Evolutionary conservation across 805 yeast species (phyloP).

Genomic region (Ogataea dorogensis): DNA sequence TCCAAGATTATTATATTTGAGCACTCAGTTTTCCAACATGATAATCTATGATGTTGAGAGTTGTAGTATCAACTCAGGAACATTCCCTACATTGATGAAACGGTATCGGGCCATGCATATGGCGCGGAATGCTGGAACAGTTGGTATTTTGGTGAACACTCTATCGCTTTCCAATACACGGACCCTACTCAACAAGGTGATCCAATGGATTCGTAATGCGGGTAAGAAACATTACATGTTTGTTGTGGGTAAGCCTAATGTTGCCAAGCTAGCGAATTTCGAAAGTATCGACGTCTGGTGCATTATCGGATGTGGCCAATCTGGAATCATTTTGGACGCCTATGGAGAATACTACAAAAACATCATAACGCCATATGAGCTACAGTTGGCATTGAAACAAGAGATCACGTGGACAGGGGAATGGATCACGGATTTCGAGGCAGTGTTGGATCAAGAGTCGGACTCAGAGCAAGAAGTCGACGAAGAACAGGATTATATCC

Average conservation of each 20-base stretch:
- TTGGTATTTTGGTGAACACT: slow-evolving; percentile 89
- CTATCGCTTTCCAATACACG: slow-evolving; percentile 76
- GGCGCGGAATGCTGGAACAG: slow-evolving; percentile 88
- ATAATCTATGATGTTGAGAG: slow-evolving; percentile 47
- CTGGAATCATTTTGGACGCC: slow-evolving; percentile 84
- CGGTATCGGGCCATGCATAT: slow-evolving; percentile 83
- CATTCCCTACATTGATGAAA: slow-evolving; percentile 76
- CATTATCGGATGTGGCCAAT: slow-evolving; percentile 89
- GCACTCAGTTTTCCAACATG: slow-evolving; percentile 64
- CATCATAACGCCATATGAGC: slow-evolving; percentile 89
- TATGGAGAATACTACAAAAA: slow-evolving; percentile 83
- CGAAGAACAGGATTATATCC: slow-evolving; percentile 64
- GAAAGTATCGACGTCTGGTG: slow-evolving; percentile 96
- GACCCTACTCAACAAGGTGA: slow-evolving; percentile 59
- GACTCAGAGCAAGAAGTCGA: slow-evolving; percentile 17
- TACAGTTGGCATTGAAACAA: slow-evolving; percentile 72
- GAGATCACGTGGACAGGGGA: slow-evolving; percentile 89
- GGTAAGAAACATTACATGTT: slow-evolving; percentile 92
- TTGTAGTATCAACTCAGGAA: slow-evolving; percentile 45
- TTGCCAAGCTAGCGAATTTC: slow-evolving; percentile 93
- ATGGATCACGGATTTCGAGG: slow-evolving; percentile 81
- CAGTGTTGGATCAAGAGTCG: slow-evolving; percentile 42
- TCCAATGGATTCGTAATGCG: slow-evolving; percentile 60
- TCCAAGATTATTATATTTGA: slow-evolving; percentile 71
- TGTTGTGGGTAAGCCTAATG: slow-evolving; percentile 97